A percentile compares a stretch with the other conserved stretches of the same genome.
Conservation (phyloP, 345 rosid genomes). For the Pugionium dolabratum region DNA sequence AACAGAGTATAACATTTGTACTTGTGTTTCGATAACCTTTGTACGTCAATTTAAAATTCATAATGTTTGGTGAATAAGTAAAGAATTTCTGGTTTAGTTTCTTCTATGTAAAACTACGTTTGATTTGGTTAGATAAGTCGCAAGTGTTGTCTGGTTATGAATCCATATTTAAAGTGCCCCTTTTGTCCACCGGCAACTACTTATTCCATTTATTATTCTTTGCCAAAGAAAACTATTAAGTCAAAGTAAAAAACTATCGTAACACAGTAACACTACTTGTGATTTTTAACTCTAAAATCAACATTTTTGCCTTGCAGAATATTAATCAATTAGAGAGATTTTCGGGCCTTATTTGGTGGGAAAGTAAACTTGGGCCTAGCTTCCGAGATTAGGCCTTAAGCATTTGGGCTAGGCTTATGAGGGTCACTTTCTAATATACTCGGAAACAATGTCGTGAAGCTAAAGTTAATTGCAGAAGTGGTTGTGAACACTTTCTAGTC, state of each 20-base stretch:
- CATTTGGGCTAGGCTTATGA: too few species aligned
- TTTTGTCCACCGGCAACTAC: background rate
- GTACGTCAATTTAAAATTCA: too few species aligned
- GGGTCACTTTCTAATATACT: too few species aligned
- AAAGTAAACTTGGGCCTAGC: too few species aligned
- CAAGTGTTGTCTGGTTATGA: constrained; percentile 2
- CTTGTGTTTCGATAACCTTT: background rate
- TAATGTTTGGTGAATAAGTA: background rate
- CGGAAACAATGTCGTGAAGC: background rate
- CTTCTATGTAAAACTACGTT: background rate
- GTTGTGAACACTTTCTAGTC: constrained; percentile 10
- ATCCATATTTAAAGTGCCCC: background rate
- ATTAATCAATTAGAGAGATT: too few species aligned
- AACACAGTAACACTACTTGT: too few species aligned
- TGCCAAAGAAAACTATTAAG: too few species aligned
- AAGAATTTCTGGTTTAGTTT: background rate
- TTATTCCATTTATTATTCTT: background rate
- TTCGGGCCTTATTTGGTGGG: too few species aligned
- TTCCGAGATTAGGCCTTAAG: too few species aligned
- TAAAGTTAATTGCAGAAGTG: background rate
- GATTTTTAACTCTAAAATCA: too few species aligned
- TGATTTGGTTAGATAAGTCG: background rate
- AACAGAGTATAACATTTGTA: background rate
- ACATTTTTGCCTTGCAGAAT: too few species aligned
- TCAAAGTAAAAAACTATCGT: too few species aligned